A percentile compares a stretch with the other conserved stretches of the same genome.
phyloP scores from a whole-genome alignment of 148 eudicot species.

The Limonium bicolor region DNA sequence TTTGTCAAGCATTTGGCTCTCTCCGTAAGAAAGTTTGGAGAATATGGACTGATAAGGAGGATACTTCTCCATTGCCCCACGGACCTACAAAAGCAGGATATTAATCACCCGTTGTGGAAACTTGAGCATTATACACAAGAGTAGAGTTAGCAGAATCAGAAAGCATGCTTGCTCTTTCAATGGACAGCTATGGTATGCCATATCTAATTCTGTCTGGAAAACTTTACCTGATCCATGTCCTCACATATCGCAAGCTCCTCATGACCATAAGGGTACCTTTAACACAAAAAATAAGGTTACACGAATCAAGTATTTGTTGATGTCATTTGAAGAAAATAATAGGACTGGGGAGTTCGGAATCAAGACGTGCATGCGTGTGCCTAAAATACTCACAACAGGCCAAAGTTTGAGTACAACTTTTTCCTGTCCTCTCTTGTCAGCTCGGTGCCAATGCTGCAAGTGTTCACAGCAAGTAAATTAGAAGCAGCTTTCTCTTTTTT shows the following conservation, averaged over 20 bases:
- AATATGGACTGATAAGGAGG: conserved; percentile 80
- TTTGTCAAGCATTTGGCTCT: conserved; percentile 95
- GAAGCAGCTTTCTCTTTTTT: background rate
- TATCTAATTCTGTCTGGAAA: background rate
- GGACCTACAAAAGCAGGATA: conserved; percentile 48
- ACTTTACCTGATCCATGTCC: conserved; percentile 95
- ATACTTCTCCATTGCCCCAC: conserved; percentile 86
- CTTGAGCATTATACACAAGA: background rate
- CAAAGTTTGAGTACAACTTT: conserved; percentile 82
- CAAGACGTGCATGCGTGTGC: background rate
- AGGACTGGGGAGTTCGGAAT: background rate
- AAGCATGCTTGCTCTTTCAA: background rate
- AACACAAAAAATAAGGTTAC: conserved; percentile 7
- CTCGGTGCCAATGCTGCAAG: conserved; percentile 84
- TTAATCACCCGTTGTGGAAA: background rate
- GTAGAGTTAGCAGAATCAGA: background rate
- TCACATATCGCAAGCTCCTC: conserved; percentile 89
- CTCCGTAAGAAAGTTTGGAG: conserved; percentile 73
- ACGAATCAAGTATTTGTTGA: no score
- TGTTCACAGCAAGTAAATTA: no score
- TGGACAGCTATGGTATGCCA: background rate
- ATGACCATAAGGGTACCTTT: conserved; percentile 85
- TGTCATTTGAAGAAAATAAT: conserved; percentile 1
- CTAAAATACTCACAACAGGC: conserved; percentile 55
- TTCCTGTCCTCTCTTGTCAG: conserved; percentile 88